phyloP scores from a whole-genome alignment of 495 filamentous ascomycete species.

The Amphirosellinia nigrospora region DNA sequence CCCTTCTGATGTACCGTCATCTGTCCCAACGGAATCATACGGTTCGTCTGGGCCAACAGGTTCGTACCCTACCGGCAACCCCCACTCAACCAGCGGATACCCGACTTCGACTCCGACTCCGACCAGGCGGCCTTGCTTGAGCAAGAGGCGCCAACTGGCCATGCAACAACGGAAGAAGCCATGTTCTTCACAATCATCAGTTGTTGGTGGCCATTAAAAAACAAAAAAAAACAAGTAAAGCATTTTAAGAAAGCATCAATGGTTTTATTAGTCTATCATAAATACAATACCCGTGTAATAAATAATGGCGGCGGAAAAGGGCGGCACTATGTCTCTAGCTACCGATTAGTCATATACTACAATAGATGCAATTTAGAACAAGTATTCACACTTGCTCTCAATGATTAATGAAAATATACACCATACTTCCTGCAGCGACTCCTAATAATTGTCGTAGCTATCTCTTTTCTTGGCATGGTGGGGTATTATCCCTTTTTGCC shows the following conservation, averaged over 20 bases:
- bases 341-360: not conserved
- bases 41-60: too few species aligned
- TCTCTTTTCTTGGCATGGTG: not conserved
- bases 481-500: not conserved
- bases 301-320: not conserved
- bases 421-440: too few species aligned
- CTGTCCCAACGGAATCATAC: too few species aligned
- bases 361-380: not conserved
- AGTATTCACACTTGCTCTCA: too few species aligned
- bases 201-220: not conserved
- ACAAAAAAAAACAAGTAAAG: not conserved
- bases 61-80: too few species aligned
- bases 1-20: too few species aligned
- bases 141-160: constrained; percentile 4
- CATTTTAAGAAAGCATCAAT: not conserved
- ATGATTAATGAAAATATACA: not conserved
- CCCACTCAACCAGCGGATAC: too few species aligned
- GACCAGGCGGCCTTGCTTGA: constrained; percentile 9
- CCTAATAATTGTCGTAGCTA: not conserved
- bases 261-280: not conserved
- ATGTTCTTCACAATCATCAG: not conserved
- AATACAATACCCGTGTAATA: not conserved
- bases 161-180: not conserved
- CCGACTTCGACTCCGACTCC: too few species aligned
- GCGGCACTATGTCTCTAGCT: not conserved